These are phyloP conservation scores for Funneliformis mosseae DNA, from an alignment of 192 early-diverging fungal genomes.

Conservation along the genomic window DNA sequence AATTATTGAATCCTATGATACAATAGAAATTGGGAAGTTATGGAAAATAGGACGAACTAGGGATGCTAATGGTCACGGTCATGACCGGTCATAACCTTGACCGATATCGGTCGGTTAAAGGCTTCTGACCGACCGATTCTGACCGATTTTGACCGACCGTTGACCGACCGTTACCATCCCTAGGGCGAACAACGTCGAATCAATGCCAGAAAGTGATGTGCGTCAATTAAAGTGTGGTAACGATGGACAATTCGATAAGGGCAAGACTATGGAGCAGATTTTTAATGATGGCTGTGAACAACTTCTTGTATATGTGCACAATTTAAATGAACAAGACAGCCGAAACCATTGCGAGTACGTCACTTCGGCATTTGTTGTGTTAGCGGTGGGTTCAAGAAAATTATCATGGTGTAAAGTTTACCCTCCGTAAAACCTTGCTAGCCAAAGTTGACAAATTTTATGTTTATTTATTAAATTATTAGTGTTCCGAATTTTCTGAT, in stretches of 20 bases:
- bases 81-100: too few species aligned
- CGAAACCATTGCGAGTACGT: not conserved
- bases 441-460: too few species aligned
- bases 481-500: too few species aligned
- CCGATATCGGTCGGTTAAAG: too few species aligned
- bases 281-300: not conserved
- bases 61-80: too few species aligned
- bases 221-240: conserved; percentile 1
- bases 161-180: too few species aligned
- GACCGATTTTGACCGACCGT: too few species aligned
- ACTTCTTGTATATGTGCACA: not conserved
- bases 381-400: not conserved
- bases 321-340: not conserved
- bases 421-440: too few species aligned
- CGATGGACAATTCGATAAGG: not conserved
- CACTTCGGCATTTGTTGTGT: not conserved
- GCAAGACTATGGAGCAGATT: not conserved
- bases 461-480: too few species aligned
- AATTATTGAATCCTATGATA: not conserved
- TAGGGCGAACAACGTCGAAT: not conserved
- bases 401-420: not conserved
- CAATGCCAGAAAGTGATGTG: not conserved
- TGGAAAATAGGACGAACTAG: too few species aligned
- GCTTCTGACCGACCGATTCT: too few species aligned
- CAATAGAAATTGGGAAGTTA: not conserved